Base-by-base conservation (phyloP, 1,284 basidiomycete species). In the Apiotrichum gamsii region DNA sequence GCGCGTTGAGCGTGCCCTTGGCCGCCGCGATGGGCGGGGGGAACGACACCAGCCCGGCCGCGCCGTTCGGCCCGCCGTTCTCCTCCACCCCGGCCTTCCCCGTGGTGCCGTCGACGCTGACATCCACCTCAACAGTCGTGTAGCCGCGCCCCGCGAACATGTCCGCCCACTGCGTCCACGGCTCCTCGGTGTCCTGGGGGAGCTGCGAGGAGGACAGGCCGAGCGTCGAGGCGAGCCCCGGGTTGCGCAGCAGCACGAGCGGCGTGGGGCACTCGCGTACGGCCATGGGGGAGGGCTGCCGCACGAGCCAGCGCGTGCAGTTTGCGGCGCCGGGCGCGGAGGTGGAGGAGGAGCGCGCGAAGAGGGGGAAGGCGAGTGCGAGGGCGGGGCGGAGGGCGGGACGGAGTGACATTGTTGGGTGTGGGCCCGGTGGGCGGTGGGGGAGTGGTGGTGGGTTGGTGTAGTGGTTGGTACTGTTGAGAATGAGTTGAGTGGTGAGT, bases 101-200 rank as follows among this genome's bases (percentile, higher is more conserved):
- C 16, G 18, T 37, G 14, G 4, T 28, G 18, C 13, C 14, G 2
- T 3, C 21, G 20, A 69, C 65, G 19, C 68, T 62, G 15, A 84
- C 68, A 54, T 82, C 77, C 8, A 75, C 74, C 56, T 82, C 77
- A 31, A 83, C 61, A 43, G 78, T 79, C 1, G 78, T 82, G 62
- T 80, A 83, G 1, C 82, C 81, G 42, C 77, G 75, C 57, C 79
- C 74, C 14, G 79, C 70, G 39, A 82, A 76, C 73, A 78, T 76
- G 10, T 75, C 73, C 0, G 77, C 74, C 71, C 69, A 72, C 4
- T 59, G 49, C 14, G 45, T 34, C 60, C 63, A 73, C 28, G 43
- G 48, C 20, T 45, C 39, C n/a, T 39, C 29, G 1, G 20, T 6
- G 3, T 15, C 39, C 5, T 20, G 3, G 6, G 35, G 13, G 6